Evolutionary conservation across 768 basidiomycete genomes (phyloP), one percentile per base, ranked within the genome.

Genomic region (Dentipellis sp.): DNA sequence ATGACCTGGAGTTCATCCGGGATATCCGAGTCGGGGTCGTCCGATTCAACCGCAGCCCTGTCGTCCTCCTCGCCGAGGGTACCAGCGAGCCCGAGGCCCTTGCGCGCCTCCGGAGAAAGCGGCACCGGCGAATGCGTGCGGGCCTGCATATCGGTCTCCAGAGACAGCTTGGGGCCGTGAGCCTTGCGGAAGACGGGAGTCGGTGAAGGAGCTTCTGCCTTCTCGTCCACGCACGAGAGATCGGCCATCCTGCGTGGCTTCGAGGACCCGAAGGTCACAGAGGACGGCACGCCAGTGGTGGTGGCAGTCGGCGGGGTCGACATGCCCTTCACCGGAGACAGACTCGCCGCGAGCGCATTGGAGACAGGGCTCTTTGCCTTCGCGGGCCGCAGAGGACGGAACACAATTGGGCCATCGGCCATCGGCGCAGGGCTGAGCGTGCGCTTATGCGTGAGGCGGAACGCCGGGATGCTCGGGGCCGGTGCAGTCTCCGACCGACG

Each of bases 1-100:
- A 91, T 81, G 21, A 74, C 73, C 59, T 83, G 81, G 55, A 91
- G 66, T 67, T 91, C 90, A 42, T 86, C 79, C 1, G 90, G 88
- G n/a, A 91, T 86, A 62, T 92, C 88, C 1, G 83, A 86, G 65
- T 89, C 83, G 0, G 79, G 84, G 63, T 88, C 84, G 9, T 78
- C 79, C 2, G 71, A 74, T 38, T 84, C 78, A 8, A 77, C 60
- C 12, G 50, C 17, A 75, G 76, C 14, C 71, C 71, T 53, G 67
- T 68, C 51, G 50, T 78, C 72, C 0, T 79, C 81, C 1, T 79
- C 79, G 10, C 86, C 86, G 72, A 89, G 77, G 0, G 86, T 88
- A 0, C 85, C 86, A 12, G 72, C 70, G 68, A 86, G 76, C 0
- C 85, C 83, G 16, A 88, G 70, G n/a, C 72, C 74, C 45, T 77